Base-by-base conservation (phyloP, 1,139 yeast species). In the Kluyveromyces marxianus region DNA sequence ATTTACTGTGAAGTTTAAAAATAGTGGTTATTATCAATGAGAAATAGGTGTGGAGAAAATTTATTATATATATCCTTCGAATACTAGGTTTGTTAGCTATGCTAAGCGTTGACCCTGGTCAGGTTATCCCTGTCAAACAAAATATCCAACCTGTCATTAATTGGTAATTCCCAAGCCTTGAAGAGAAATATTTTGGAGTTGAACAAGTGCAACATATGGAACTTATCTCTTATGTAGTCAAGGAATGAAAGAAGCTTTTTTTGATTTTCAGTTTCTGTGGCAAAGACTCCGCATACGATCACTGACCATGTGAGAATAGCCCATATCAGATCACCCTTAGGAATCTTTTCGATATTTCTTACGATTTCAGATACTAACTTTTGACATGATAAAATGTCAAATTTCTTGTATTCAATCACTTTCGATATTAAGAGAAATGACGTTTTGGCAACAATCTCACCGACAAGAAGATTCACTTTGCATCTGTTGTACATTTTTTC, bases 291-390 rank as follows among this genome's bases (percentile, higher is more conserved):
- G 24, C 50, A 46, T 3, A 50, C 35, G 8, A 48, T 39, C 3
- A 51, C 41, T 4, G 55, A 42, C 55, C 55, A 52, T 2, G 48
- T 39, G 29, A 52, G 34, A 25, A 51, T 48, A 1, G 50, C 52
- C 55, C 55, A 52, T 21, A 50, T 48, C 10, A 40, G 36, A 37
- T 46, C 41, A 5, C 44, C 45, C n/a, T 33, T 40, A 1, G 55
- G 55, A 10, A 52, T 50, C 27, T 40, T 42, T 24, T 45, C 45
- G 42, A 48, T 38, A 14, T 46, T 47, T 25, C 39, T 43, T 6
- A 52, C 37, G 5, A 52, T 38, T 26, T 52, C 54, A 8, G 42
- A 36, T 25, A 51, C 51, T 4, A 45, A 34, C 6, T 45, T 43
- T 44, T 50, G 55, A 25, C 42, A 30, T 4, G 49, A 47, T n/a